phyloP scores from a whole-genome alignment of 148 eudicot genomes.

The Gaultheria prostrata region DNA sequence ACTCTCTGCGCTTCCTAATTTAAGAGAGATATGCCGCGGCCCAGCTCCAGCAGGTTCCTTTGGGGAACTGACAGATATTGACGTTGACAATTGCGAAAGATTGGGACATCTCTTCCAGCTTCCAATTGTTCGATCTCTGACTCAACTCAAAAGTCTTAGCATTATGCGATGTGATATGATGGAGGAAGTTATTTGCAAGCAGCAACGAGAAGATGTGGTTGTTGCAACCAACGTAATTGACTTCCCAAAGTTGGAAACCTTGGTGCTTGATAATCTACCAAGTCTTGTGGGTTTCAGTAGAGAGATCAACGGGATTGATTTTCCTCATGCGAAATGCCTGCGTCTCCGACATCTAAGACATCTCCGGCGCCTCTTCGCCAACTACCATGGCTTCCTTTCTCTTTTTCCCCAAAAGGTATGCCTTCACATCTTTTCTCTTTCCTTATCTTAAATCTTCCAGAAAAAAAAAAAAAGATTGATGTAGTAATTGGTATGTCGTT shows the following conservation, averaged over 20 bases:
- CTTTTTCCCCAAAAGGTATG: not conserved
- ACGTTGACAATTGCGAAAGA: not conserved
- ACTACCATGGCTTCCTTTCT: not conserved
- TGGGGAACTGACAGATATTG: not conserved
- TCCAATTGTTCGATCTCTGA: not conserved
- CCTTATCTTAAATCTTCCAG: not conserved
- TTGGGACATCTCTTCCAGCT: slow-evolving; percentile 5
- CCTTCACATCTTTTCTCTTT: not conserved
- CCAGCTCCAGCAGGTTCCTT: slow-evolving; percentile 3
- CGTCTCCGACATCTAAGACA: not conserved
- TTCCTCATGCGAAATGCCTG: not conserved
- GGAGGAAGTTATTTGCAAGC: slow-evolving; percentile 12
- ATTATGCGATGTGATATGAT: slow-evolving; percentile 6
- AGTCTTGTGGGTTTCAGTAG: not conserved
- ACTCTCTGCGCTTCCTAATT: slow-evolving; percentile 11
- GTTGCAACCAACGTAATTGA: not conserved
- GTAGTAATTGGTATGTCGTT: not conserved
- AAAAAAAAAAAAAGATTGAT: not conserved
- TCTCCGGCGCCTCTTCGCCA: not conserved
- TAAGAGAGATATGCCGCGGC: not conserved
- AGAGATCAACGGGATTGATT: not conserved
- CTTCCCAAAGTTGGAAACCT: not conserved
- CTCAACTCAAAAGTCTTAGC: not conserved
- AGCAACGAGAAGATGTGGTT: not conserved
- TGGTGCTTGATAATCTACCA: not conserved